Base-by-base conservation (phyloP, 371 early-diverging fungal genomes). In the Zopfochytrium polystomum region DNA sequence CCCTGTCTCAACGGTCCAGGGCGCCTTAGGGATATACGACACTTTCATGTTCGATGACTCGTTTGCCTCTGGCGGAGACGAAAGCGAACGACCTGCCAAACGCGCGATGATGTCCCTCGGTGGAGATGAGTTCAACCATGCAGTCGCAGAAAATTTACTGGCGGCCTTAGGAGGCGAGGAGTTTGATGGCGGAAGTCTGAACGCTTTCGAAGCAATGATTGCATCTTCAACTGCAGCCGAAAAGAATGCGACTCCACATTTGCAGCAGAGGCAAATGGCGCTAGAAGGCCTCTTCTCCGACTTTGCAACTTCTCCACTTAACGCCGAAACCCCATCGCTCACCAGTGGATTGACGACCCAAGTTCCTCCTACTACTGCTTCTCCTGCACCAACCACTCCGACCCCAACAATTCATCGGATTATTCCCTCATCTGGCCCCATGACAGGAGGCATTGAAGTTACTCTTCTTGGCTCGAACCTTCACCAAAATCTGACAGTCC, bases 391-490 rank as follows among this genome's bases (percentile, higher is more conserved):
- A n/a, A n/a, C n/a, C n/a, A n/a, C n/a, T 23, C 48, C 63, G 15
- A 31, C 47, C 3, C 48, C 63, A 18, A 26, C 47, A 23, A 63
- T 63, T 15, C 47, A 56, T 49, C 47, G 63, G 22, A 38, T 63
- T 50, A 63, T 63, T 50, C 63, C 63, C 7, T 38, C 38, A 38
- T 7, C 7, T 59, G 92, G 92, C 0, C 89, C 93, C 0, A 79
- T 88, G 5, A 84, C 80, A 57, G 93, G 93, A 32, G 91, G 91
- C 2, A 66, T 82, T 2, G 88, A 87, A 49, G 80, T 91, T 29
- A 89, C 90, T 3, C 62, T 92, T 2, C 61, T 87, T 3, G 93
- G 93, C 0, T 80, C 80, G 7, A 87, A 87, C 2, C 89, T 92
- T 63, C 78, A 80, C n/a, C 62, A 67, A 0, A 87, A 85, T 9